Evolutionary conservation across 305 asterid genomes (phyloP).

Genomic region (Solanum hybrid): DNA sequence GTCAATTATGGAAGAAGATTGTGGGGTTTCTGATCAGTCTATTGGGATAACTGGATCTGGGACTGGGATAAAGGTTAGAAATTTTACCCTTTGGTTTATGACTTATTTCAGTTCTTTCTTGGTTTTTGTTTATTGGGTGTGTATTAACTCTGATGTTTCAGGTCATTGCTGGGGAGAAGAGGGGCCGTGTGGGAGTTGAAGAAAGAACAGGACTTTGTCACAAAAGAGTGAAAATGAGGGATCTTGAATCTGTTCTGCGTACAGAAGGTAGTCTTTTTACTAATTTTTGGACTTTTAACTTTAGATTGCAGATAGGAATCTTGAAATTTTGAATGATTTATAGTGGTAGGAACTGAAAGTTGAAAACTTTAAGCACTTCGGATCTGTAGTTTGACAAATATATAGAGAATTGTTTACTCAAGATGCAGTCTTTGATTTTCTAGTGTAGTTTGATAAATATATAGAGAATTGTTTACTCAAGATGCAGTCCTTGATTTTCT

Average conservation of each 20-base stretch:
- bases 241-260: slow-evolving; percentile 52
- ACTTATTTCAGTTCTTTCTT: neutral
- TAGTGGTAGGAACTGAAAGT: neutral
- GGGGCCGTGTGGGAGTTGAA: slow-evolving; percentile 33
- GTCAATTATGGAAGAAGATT: slow-evolving; percentile 32
- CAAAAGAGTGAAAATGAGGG: slow-evolving; percentile 54
- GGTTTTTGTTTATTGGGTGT: neutral
- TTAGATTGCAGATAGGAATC: neutral
- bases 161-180: slow-evolving; percentile 13
- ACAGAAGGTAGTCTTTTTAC: slow-evolving; percentile 44
- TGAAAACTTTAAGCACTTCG: neutral
- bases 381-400: neutral
- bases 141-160: neutral
- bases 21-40: slow-evolving; percentile 16
- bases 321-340: neutral
- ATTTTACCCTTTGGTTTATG: neutral
- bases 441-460: neutral
- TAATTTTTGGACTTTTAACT: neutral
- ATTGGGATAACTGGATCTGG: slow-evolving; percentile 39
- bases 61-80: slow-evolving; percentile 31
- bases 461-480: neutral
- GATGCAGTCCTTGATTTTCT: neutral
- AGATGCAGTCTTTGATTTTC: neutral
- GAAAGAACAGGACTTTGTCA: slow-evolving; percentile 32
- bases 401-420: neutral